Evolutionary conservation across 1,284 basidiomycete species (phyloP), one percentile per base, ranked within the genome.

Genomic region (Puccinia horiana): DNA sequence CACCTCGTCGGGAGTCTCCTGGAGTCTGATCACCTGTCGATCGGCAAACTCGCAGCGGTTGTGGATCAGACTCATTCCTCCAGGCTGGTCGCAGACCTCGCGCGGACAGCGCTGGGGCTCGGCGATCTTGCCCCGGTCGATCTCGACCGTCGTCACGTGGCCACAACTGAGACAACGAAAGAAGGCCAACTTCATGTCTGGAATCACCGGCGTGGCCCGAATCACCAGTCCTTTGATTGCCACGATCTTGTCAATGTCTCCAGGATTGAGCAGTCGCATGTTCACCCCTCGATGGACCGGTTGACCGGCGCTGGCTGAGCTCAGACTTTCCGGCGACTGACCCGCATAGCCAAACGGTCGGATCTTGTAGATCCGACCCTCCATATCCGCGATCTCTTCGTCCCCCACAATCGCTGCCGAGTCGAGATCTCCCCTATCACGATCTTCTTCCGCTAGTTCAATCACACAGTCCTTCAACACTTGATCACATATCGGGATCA

Each of bases 141-240:
- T 97, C 86, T 97, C 95, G 83, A 94, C 94, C 86, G 94, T 93
- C 9, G 95, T 91, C 6, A 96, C 97, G 87, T 99, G 96, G 82
- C 93, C 93, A 87, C 97, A 99, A 56, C 92, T 93, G n/a, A 94
- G 89, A 88, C 96, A 99, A 70, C 96, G 93, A 91, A 99, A 99
- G 89, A 99, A 99, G 44, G 96, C 96, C 85, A 86, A 90, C 88
- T 95, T 95, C 97, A 99, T 99, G 88, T 99, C 96, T 1, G 97
- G 96, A 82, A 99, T 98, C 85, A 99, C 93, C 4, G 96, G 94
- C 0, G 96, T 98, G 0, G 95, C 94, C 58, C 97, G 93, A 84
- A 99, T 99, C 84, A 99, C 95, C 6, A 99, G 91, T 76, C 97
- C 96, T 86, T 96, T 98, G 88, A 99, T 92, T 76, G 92, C 93